Conservation (phyloP, 495 filamentous ascomycete genomes). For the Neurospora cerealis region DNA sequence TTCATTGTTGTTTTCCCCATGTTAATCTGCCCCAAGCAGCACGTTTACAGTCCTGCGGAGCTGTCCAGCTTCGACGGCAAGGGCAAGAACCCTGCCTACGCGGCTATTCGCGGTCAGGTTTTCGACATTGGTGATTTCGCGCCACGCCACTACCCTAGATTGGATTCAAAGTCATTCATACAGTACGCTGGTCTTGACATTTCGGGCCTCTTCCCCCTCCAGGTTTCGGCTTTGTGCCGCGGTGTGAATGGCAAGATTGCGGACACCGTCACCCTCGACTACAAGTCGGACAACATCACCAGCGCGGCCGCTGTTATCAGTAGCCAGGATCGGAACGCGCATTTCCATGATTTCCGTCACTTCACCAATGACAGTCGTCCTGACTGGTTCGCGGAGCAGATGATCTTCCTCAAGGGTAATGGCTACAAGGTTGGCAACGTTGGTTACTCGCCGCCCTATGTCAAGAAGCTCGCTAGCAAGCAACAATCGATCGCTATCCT, state of each 20-base stretch:
- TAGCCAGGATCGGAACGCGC: slow-evolving; percentile 57
- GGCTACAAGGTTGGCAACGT: slow-evolving; percentile 78
- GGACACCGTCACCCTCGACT: slow-evolving; percentile 71
- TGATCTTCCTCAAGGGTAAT: slow-evolving; percentile 60
- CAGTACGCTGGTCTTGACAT: slow-evolving; percentile 83
- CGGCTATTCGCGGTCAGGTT: slow-evolving; percentile 80
- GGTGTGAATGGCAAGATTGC: slow-evolving; percentile 54
- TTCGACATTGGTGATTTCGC: slow-evolving; percentile 72
- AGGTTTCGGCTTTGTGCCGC: slow-evolving; percentile 85
- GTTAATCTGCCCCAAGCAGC: slow-evolving; percentile 83
- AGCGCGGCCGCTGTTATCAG: slow-evolving; percentile 54
- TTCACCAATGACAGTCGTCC: slow-evolving; percentile 71
- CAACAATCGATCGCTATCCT: slow-evolving; percentile 66
- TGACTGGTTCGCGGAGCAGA: slow-evolving; percentile 86
- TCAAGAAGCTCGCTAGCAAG: slow-evolving; percentile 58
- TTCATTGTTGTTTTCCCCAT: slow-evolving; percentile 80
- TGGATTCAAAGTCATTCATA: slow-evolving; percentile 54
- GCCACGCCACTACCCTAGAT: slow-evolving; percentile 60
- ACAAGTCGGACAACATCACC: slow-evolving; percentile 64
- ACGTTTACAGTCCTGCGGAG: slow-evolving; percentile 76
- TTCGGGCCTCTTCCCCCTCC: slow-evolving; percentile 81
- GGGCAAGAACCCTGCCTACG: slow-evolving; percentile 47
- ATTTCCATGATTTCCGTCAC: slow-evolving; percentile 89
- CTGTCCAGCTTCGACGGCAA: slow-evolving; percentile 67
- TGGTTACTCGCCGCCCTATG: slow-evolving; percentile 71